These are phyloP conservation scores for Marasmius oreades DNA, from an alignment of 1,284 basidiomycete species.

Conservation along the genomic window DNA sequence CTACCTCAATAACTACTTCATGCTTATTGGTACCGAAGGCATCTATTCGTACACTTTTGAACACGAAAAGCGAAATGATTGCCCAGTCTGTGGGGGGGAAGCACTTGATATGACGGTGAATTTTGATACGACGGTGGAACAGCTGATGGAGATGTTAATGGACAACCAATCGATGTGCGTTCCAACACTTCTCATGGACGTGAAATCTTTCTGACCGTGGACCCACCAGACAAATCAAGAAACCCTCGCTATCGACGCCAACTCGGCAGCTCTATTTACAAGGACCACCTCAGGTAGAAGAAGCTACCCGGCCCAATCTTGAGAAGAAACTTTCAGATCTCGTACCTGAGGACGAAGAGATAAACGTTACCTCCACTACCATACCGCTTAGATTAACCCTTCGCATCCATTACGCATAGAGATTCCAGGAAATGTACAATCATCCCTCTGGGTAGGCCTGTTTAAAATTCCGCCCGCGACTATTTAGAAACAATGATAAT, in stretches of 20 bases:
- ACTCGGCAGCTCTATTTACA: conserved; percentile 85
- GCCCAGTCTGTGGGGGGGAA: conserved; percentile 97
- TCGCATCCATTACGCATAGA: conserved; percentile 57
- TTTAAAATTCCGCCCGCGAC: too few species aligned
- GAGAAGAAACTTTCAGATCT: conserved; percentile 83
- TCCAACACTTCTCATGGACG: conserved; percentile 3
- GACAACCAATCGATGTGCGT: conserved; percentile 87
- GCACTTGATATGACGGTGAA: conserved; percentile 68
- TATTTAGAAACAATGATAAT: too few species aligned
- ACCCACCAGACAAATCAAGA: conserved; percentile 83
- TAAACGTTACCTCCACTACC: conserved; percentile 84
- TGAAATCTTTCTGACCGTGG: conserved; percentile 1
- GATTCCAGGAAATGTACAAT: neutral
- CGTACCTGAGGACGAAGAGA: conserved; percentile 69
- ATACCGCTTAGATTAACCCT: conserved; percentile 86
- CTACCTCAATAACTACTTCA: conserved; percentile 97
- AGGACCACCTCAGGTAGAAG: conserved; percentile 86
- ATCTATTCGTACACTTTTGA: conserved; percentile 98
- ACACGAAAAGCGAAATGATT: conserved; percentile 89
- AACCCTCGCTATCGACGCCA: conserved; percentile 76
- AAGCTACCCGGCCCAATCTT: conserved; percentile 85
- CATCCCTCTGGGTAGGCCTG: too few species aligned
- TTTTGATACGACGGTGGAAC: conserved; percentile 75
- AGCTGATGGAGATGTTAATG: conserved; percentile 80
- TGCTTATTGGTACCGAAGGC: conserved; percentile 93